phyloP scores from a whole-genome alignment of 805 yeast genomes.

The Candida bentonensis region DNA sequence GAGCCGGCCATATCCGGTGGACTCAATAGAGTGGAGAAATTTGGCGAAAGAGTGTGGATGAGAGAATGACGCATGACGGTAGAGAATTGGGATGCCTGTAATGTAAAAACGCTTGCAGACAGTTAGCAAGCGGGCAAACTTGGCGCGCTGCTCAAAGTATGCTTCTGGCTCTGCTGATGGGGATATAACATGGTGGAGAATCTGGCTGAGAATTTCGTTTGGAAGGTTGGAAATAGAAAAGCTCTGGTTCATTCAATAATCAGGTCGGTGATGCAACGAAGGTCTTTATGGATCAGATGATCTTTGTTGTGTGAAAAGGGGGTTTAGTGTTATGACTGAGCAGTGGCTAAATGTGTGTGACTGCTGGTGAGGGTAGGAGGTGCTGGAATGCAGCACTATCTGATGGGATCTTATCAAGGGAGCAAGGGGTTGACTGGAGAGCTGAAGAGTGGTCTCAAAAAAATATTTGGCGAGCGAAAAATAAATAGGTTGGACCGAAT shows the following conservation, averaged over 20 bases:
- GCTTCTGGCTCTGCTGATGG: background rate
- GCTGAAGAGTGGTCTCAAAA: too few species aligned
- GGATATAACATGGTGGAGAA: background rate
- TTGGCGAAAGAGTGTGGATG: conserved; percentile 69
- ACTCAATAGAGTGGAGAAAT: conserved; percentile 41
- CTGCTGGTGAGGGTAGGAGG: too few species aligned
- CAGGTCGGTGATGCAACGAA: too few species aligned
- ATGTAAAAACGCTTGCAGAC: conserved; percentile 20
- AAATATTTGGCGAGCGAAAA: too few species aligned
- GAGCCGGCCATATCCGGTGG: conserved; percentile 33
- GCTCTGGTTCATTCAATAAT: background rate
- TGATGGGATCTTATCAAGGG: too few species aligned
- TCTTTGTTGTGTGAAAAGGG: too few species aligned
- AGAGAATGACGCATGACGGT: conserved; percentile 37
- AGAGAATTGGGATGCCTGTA: conserved; percentile 22
- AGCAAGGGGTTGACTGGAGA: too few species aligned
- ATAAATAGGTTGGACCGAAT: too few species aligned
- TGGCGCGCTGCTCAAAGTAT: conserved; percentile 1
- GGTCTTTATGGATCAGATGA: too few species aligned
- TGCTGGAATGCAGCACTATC: too few species aligned
- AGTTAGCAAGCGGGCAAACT: conserved; percentile 9
- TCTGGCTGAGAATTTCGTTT: background rate
- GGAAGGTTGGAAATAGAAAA: background rate
- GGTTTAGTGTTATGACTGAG: too few species aligned
- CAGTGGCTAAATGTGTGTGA: too few species aligned